phyloP scores from a whole-genome alignment of 768 basidiomycete species.

The Mycena crocata region DNA sequence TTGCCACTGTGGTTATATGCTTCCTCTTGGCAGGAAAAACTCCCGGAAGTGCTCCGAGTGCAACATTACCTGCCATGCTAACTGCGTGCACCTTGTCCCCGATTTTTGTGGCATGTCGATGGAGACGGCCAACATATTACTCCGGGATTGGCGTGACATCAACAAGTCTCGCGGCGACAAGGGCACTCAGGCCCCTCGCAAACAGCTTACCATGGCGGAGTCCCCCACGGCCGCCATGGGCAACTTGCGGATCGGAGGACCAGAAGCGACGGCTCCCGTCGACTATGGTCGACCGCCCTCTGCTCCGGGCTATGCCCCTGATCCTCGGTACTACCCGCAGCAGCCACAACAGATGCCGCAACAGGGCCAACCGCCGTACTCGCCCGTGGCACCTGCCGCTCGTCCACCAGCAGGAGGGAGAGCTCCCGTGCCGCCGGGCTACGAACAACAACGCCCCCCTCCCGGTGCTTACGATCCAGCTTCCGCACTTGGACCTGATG shows the following conservation, averaged over 20 bases:
- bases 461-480: slow-evolving; percentile 48
- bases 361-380: slow-evolving; percentile 43
- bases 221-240: slow-evolving; percentile 54
- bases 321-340: slow-evolving; percentile 53
- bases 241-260: slow-evolving; percentile 55
- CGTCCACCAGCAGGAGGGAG: slow-evolving; percentile 58
- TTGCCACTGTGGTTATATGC: slow-evolving; percentile 99
- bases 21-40: slow-evolving; percentile 96
- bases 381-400: slow-evolving; percentile 42
- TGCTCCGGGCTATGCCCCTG: slow-evolving; percentile 53
- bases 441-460: slow-evolving; percentile 51
- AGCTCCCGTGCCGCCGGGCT: slow-evolving; percentile 57
- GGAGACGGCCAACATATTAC: slow-evolving; percentile 96
- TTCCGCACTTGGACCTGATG: slow-evolving; percentile 39
- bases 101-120: slow-evolving; percentile 99
- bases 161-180: slow-evolving; percentile 75
- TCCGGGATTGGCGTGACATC: slow-evolving; percentile 92
- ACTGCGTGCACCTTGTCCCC: slow-evolving; percentile 97
- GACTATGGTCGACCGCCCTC: slow-evolving; percentile 56
- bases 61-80: slow-evolving; percentile 95
- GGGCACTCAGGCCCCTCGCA: slow-evolving; percentile 53
- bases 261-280: slow-evolving; percentile 48
- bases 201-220: slow-evolving; percentile 45
- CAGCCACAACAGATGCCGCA: slow-evolving; percentile 41
- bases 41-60: slow-evolving; percentile 96